A percentile compares a stretch with the other conserved stretches of the same genome.
These are phyloP conservation scores for Arctium minus DNA, from an alignment of 129 eudicot genomes.

Conservation along the genomic window DNA sequence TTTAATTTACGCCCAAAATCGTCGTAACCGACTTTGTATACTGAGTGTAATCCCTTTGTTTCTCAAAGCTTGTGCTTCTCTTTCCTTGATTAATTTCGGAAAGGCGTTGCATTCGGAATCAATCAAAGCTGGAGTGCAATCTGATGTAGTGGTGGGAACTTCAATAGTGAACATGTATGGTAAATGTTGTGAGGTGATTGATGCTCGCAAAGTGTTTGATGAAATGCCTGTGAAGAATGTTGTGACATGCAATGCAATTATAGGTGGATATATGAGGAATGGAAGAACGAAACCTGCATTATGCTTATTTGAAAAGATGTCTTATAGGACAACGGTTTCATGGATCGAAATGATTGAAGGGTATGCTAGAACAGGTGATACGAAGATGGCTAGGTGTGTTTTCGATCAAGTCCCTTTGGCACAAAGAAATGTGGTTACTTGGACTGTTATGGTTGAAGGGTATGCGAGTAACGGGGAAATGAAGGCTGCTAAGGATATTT, in stretches of 20 bases:
- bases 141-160: neutral
- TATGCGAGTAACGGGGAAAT: slow-evolving; percentile 42
- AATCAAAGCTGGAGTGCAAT: slow-evolving; percentile 35
- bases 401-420: slow-evolving; percentile 41
- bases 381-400: slow-evolving; percentile 40
- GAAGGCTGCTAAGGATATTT: slow-evolving; percentile 54
- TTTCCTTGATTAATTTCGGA: slow-evolving; percentile 33
- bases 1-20: too few relatives aligned
- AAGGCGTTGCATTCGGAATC: slow-evolving; percentile 40
- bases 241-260: slow-evolving; percentile 53
- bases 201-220: neutral
- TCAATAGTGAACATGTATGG: slow-evolving; percentile 18
- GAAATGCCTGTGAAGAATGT: slow-evolving; percentile 11
- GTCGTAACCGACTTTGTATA: too few relatives aligned
- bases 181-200: slow-evolving; percentile 25
- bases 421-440: slow-evolving; percentile 32
- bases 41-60: slow-evolving; percentile 32
- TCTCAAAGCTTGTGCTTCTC: slow-evolving; percentile 54
- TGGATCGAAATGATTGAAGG: slow-evolving; percentile 61
- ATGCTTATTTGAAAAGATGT: slow-evolving; percentile 36
- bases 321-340: slow-evolving; percentile 31
- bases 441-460: slow-evolving; percentile 45
- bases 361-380: slow-evolving; percentile 40
- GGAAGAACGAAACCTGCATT: slow-evolving; percentile 27
- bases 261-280: slow-evolving; percentile 43